Base-by-base conservation (phyloP, 768 basidiomycete genomes). In the Udeniomyces megalosporus region DNA sequence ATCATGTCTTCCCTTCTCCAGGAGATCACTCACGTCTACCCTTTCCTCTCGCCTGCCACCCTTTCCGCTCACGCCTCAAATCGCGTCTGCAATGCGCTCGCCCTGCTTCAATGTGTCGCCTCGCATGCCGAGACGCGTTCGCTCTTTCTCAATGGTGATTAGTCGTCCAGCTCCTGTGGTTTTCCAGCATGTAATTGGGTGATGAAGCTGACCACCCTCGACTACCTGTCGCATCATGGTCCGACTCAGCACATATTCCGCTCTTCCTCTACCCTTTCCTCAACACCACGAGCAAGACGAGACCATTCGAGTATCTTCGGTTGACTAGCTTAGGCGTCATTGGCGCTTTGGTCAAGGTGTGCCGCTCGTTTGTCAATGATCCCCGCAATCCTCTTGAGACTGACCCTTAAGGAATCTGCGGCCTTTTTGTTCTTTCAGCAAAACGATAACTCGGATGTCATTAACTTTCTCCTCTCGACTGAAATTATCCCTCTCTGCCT, bases 401-500 rank as follows among this genome's bases (percentile, higher is more conserved):
- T n/a, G n/a, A n/a, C n/a, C n/a, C n/a, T n/a, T n/a, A n/a, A n/a
- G n/a, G n/a, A n/a, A n/a, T n/a, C n/a, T n/a, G n/a, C n/a, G n/a
- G 38, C 26, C 28, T 1, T 12, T 56, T 59, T 29, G 49, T 42
- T 28, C 54, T 35, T 49, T 3, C 69, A 95, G 88, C 93, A 97
- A 89, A 96, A 97, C 72, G 95, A 99, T 75, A 99, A 99, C 75
- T 90, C 84, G 70, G 86, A 93, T 60, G 95, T 99, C 68, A 97
- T 99, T 74, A 93, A 96, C 76, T 99, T 99, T 79, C 80, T 99
- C 47, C 82, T 99, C 49, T 95, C 92, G 4, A 99, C 95, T 58
- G 95, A 99, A 78, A 99, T 99, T 73, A 99, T 99, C 71, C 95
- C 95, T 38, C 85, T 99, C 67, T 99, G 95, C 73, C 82, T 99